Conservation (phyloP, 2,329 filamentous ascomycete genomes). For the Neospermospora avenae region DNA sequence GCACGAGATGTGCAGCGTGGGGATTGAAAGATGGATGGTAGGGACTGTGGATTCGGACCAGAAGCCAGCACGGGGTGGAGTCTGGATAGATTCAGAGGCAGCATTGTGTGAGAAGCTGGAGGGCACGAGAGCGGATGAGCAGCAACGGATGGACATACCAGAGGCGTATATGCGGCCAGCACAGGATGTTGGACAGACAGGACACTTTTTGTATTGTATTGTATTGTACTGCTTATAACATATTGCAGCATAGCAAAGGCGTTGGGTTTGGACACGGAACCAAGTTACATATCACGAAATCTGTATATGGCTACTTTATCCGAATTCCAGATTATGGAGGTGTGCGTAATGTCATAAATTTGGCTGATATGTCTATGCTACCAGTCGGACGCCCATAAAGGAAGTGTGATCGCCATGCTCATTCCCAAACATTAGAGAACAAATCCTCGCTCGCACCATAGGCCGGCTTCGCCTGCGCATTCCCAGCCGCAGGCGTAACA, state of each 20-base stretch:
- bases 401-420: constrained; percentile 5
- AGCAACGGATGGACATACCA: not conserved
- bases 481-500: constrained; percentile 43
- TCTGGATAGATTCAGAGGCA: not conserved
- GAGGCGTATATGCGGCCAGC: constrained; percentile 1
- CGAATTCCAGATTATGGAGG: not conserved
- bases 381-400: not conserved
- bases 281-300: not conserved
- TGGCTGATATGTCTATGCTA: constrained; percentile 4
- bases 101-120: too few species aligned
- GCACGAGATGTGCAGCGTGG: not conserved
- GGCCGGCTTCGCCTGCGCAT: constrained; percentile 50
- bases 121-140: not conserved
- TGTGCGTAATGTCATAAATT: not conserved
- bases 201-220: constrained; percentile 12
- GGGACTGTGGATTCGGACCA: not conserved
- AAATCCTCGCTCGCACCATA: constrained; percentile 76
- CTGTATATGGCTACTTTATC: not conserved
- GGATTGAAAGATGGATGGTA: not conserved
- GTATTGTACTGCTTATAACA: constrained; percentile 26
- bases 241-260: constrained; percentile 33
- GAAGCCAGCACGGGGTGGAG: too few species aligned
- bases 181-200: too few species aligned
- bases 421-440: constrained; percentile 96
- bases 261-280: constrained; percentile 20